Conservation (phyloP, 2,329 filamentous ascomycete species). For the Capronia epimyces region DNA sequence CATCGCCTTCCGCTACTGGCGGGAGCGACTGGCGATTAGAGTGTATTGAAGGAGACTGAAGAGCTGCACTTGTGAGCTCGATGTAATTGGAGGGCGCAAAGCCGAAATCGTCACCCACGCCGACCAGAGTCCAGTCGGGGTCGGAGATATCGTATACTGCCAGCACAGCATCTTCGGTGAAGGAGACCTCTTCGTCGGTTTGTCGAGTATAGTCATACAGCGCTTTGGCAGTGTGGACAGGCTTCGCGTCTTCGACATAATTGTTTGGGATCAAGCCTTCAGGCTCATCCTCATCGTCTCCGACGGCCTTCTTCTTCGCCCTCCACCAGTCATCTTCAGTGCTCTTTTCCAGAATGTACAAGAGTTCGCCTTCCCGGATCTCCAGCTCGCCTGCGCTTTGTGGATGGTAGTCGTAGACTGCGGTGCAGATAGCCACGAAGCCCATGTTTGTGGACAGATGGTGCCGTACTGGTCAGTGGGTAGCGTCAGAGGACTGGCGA, state of each 20-base stretch:
- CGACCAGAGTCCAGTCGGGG: slow-evolving; percentile 93
- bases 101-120: slow-evolving; percentile 76
- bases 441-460: slow-evolving; percentile 57
- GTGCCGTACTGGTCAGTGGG: neutral
- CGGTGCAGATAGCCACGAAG: slow-evolving; percentile 85
- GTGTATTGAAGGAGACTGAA: slow-evolving; percentile 44
- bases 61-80: slow-evolving; percentile 55
- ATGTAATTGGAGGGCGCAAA: slow-evolving; percentile 97
- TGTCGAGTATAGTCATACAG: slow-evolving; percentile 97
- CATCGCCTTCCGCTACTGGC: slow-evolving; percentile 28
- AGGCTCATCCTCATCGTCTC: slow-evolving; percentile 83
- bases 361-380: slow-evolving; percentile 77
- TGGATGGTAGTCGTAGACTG: slow-evolving; percentile 86
- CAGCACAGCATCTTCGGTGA: slow-evolving; percentile 78
- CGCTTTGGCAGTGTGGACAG: slow-evolving; percentile 70
- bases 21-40: slow-evolving; percentile 27
- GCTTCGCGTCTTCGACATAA: slow-evolving; percentile 78
- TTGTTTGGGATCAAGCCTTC: slow-evolving; percentile 88
- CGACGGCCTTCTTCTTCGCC: slow-evolving; percentile 80
- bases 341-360: slow-evolving; percentile 83
- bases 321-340: slow-evolving; percentile 86
- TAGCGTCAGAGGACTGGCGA: slow-evolving; percentile 3
- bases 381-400: slow-evolving; percentile 80
- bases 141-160: slow-evolving; percentile 85
- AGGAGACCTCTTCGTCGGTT: slow-evolving; percentile 95